A percentile compares a stretch with the other conserved stretches of the same genome.
These are phyloP conservation scores for Populus simonii DNA, from an alignment of 345 rosid genomes.

Conservation along the genomic window DNA sequence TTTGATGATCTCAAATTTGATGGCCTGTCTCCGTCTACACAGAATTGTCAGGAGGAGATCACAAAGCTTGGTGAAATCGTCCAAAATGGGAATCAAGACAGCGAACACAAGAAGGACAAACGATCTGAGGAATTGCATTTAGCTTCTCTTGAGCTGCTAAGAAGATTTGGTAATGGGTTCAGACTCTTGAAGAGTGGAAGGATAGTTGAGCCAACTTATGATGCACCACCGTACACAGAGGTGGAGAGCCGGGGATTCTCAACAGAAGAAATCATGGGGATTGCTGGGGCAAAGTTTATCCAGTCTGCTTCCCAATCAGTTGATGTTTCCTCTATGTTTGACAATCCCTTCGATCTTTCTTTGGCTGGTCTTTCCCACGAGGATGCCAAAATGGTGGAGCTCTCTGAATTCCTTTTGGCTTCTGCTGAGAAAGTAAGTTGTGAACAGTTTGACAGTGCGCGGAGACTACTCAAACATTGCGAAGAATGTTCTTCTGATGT, in stretches of 20 bases:
- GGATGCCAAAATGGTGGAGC: constrained; percentile 10
- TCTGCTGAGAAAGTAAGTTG: constrained; percentile 14
- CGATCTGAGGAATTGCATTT: constrained; percentile 17
- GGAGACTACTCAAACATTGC: background rate
- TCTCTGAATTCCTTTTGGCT: constrained; percentile 13
- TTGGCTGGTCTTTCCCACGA: background rate
- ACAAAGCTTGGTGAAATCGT: constrained; percentile 14
- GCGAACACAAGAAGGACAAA: constrained; percentile 19
- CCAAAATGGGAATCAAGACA: constrained; percentile 2
- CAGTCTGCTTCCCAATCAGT: constrained; percentile 15
- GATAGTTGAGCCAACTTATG: constrained; percentile 3
- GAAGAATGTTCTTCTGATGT: constrained; percentile 4
- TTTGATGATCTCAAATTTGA: too few relatives aligned
- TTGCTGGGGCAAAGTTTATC: constrained; percentile 48
- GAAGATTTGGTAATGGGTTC: background rate
- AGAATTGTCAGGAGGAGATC: too few relatives aligned
- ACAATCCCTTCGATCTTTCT: constrained; percentile 5
- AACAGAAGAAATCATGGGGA: constrained; percentile 39
- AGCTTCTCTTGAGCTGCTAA: constrained; percentile 11
- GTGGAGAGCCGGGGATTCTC: constrained; percentile 19
- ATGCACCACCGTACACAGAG: background rate
- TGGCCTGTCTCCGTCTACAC: too few relatives aligned
- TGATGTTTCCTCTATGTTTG: background rate
- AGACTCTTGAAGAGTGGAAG: constrained; percentile 21
- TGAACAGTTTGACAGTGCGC: too few relatives aligned